Conservation (phyloP, 345 rosid genomes). For the Populus nigra region DNA sequence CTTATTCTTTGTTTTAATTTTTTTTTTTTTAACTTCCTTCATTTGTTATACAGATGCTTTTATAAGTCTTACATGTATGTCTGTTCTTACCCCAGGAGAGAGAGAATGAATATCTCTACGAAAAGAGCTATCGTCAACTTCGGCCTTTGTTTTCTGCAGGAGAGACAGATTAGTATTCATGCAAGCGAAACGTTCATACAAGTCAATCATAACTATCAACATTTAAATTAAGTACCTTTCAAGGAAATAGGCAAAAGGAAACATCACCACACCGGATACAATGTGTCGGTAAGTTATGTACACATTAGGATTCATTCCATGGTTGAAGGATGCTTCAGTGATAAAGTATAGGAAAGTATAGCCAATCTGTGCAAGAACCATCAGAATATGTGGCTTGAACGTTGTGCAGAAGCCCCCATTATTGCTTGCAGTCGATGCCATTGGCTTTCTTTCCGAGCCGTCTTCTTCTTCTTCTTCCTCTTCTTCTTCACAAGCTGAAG, state of each 20-base stretch:
- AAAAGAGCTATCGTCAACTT: conserved; percentile 54
- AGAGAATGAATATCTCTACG: conserved; percentile 55
- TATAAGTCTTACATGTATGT: background rate
- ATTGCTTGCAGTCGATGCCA: conserved; percentile 7
- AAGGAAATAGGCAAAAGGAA: conserved; percentile 57
- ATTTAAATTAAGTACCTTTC: conserved; percentile 38
- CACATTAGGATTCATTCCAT: conserved; percentile 72
- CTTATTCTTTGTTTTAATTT: too few species aligned
- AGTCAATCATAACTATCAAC: background rate
- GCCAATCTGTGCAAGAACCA: conserved; percentile 47
- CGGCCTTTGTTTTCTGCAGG: conserved; percentile 60
- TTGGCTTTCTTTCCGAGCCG: background rate
- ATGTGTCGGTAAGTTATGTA: conserved; percentile 62
- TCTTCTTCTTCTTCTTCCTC: background rate
- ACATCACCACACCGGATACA: conserved; percentile 40
- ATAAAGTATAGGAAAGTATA: conserved; percentile 55
- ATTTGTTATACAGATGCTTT: background rate
- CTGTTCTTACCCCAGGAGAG: conserved; percentile 54
- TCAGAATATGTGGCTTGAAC: conserved; percentile 58
- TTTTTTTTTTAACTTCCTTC: too few species aligned
- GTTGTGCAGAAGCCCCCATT: conserved; percentile 2
- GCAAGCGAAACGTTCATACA: background rate
- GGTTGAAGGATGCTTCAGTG: conserved; percentile 66
- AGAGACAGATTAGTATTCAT: background rate
- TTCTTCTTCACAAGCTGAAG: background rate